A percentile compares a stretch with the other conserved stretches of the same genome.
phyloP scores from a whole-genome alignment of 371 early-diverging fungal genomes.

The Thermomucor indicae-seudaticae region DNA sequence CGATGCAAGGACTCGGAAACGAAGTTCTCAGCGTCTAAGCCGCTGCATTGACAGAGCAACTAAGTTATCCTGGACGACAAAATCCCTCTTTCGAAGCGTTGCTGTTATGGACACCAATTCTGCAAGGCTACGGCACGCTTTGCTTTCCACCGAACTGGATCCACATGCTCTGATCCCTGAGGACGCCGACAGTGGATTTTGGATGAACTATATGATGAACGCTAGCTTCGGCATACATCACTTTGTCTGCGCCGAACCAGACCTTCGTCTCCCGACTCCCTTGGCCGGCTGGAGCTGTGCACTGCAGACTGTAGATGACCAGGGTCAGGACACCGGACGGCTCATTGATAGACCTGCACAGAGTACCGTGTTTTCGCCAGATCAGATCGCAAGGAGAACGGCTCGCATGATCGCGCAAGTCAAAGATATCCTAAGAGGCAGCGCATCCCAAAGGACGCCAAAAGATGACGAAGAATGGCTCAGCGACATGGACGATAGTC shows the following conservation, averaged over 20 bases:
- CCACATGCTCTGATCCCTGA: conserved; percentile 27
- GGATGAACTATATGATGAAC: conserved; percentile 40
- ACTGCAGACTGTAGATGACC: conserved; percentile 4
- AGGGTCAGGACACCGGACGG: conserved; percentile 11
- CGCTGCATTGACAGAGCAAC: conserved; percentile 37
- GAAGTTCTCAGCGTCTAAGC: conserved; percentile 34
- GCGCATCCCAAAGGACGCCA: not conserved
- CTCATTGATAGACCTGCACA: conserved; percentile 30
- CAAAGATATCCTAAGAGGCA: conserved; percentile 13
- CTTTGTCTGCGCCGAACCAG: conserved; percentile 33
- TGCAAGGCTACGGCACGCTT: conserved; percentile 2
- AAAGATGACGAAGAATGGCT: conserved; percentile 40
- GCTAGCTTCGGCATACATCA: conserved; percentile 48
- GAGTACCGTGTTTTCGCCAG: conserved; percentile 32
- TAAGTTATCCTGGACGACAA: conserved; percentile 12
- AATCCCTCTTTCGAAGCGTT: conserved; percentile 9
- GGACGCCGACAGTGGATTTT: conserved; percentile 27
- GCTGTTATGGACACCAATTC: conserved; percentile 1
- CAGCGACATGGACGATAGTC: conserved; percentile 38
- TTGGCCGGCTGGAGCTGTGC: conserved; percentile 40
- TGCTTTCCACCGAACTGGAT: conserved; percentile 16
- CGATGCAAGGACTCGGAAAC: conserved; percentile 13
- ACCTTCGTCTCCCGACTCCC: conserved; percentile 27
- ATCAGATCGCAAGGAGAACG: conserved; percentile 30
- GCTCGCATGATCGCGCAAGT: conserved; percentile 38